Base-by-base conservation (phyloP, 129 eudicot genomes). In the sunflower (Helianthus annuus) region DNA sequence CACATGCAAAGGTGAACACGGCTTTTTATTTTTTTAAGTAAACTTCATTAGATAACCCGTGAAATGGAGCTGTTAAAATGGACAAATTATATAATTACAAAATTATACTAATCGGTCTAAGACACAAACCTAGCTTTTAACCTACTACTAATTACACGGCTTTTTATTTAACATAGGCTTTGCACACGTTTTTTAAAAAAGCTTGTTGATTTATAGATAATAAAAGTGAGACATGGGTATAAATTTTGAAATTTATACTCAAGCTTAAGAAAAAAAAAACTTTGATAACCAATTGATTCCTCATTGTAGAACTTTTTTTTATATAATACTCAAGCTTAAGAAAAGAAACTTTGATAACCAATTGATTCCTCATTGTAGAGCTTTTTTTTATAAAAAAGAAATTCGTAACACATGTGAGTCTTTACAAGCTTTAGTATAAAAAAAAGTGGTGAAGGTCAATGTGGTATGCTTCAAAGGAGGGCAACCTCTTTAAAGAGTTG, bases 401-500 rank as follows among this genome's bases (percentile, higher is more conserved):
- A 11, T 46, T 67, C 14, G 64, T 13, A 76, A 60, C 61, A 51
- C 75, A 69, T 56, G 42, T 46, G 74, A 45, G 73, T 66, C 61
- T 76, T 46, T 48, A 64, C 49, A 75, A 54, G 69, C 73, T 68
- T 59, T 58, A 15, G 79, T 58, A 72, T 60, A 68, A 58, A 51
- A 16, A 16, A 65, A 22, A 38, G 22, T 7, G 1, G 6, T 45
- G 68, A 53, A 75, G 72, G 84, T 74, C 80, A 68, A 80, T 69
- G 38, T 64, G 59, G 70, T 36, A 70, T 65, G 85, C 85, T 81
- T 81, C 74, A 64, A 65, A 70, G 48, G 71, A 76, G 70, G 73
- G 85, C 78, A 81, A 81, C 85, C 81, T 68, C 74, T 73, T 46
- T 53, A 45, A 64, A 74, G 74, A 71, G 77, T 70, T 69, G 70